Evolutionary conservation across 305 asterid genomes (phyloP), one percentile per base, ranked within the genome.

Genomic region (Salvia sclarea): DNA sequence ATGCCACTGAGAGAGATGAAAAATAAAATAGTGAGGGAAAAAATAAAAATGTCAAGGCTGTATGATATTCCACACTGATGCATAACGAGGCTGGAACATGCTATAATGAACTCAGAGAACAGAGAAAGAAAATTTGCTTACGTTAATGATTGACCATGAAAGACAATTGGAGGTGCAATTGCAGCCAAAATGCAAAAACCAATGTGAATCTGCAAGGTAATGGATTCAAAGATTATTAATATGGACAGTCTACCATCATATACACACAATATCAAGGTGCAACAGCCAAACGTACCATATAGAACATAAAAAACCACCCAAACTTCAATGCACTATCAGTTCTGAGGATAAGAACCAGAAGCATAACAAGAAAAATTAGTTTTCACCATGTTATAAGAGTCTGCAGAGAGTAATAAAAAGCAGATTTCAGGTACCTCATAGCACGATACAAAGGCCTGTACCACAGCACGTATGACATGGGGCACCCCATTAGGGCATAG

Each of bases 371-470:
- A 47, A 61, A 5, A 11, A 30, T 68, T 60, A 73, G 21, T 44
- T 58, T 48, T 21, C 7, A 72, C n/a, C 40, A 40, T 31, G 22
- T 35, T 31, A 41, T 14, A 55, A 61, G 61, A 61, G 61, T 61
- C 66, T n/a, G 13, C 8, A 49, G 22, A 57, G 37, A 64, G 41
- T 11, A 21, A 64, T 20, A 21, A 37, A 40, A 56, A 44, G 54
- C 72, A 74, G 31, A 78, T 57, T 30, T 43, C 57, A 73, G 57
- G 63, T 79, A 93, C 98, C 98, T 88, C 92, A 93, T 83, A 64
- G 97, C 99, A n/a, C 89, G 89, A 80, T 94, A 94, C 75, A 94
- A 75, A 31, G 99, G 99, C 83, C 93, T 82, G 90, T 94, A 94
- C 99, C 99, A 94, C 60, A 94, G 80, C 74, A 91, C 86, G 74